Evolutionary conservation across 2,329 filamentous ascomycete genomes (phyloP).

Genomic region (Ceratocystis papillata): DNA sequence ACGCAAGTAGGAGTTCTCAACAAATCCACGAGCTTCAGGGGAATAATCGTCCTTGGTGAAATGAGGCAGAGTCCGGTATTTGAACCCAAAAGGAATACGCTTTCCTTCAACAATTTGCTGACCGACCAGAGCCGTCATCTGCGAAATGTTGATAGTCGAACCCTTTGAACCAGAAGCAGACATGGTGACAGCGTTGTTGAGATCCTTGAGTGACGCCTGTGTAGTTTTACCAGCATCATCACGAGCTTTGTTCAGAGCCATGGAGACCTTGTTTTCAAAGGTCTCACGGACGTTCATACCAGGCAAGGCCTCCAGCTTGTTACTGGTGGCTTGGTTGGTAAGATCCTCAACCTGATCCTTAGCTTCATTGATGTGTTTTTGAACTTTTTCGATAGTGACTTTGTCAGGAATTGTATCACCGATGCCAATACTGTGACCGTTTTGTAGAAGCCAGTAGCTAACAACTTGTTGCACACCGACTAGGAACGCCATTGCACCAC

Average conservation of each 20-base stretch:
- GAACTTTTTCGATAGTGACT: constrained; percentile 71
- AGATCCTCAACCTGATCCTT: constrained; percentile 71
- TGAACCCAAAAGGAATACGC: constrained; percentile 98
- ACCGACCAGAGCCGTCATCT: constrained; percentile 96
- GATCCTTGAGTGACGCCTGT: constrained; percentile 82
- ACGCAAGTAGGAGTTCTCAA: constrained; percentile 96
- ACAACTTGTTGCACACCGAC: constrained; percentile 91
- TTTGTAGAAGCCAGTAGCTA: constrained; percentile 93
- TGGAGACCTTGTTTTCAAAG: constrained; percentile 94
- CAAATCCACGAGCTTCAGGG: constrained; percentile 89
- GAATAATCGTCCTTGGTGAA: constrained; percentile 99
- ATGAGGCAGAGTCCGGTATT: constrained; percentile 90
- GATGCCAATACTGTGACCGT: constrained; percentile 95
- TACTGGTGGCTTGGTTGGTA: constrained; percentile 68
- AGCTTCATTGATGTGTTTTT: constrained; percentile 66
- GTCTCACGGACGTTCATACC: constrained; percentile 99
- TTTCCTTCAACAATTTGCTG: constrained; percentile 98
- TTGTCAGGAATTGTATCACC: constrained; percentile 94
- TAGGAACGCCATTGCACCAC: constrained; percentile 85
- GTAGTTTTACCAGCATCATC: constrained; percentile 91
- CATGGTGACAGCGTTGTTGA: constrained; percentile 96
- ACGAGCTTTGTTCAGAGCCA: constrained; percentile 87
- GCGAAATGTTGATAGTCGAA: constrained; percentile 97
- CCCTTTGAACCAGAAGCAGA: constrained; percentile 95
- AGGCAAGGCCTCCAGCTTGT: constrained; percentile 80